Percentiles rank a stretch among this genome's conserved stretches.
These are phyloP conservation scores for Heritiera fomes DNA, from an alignment of 345 rosid genomes.

Conservation along the genomic window DNA sequence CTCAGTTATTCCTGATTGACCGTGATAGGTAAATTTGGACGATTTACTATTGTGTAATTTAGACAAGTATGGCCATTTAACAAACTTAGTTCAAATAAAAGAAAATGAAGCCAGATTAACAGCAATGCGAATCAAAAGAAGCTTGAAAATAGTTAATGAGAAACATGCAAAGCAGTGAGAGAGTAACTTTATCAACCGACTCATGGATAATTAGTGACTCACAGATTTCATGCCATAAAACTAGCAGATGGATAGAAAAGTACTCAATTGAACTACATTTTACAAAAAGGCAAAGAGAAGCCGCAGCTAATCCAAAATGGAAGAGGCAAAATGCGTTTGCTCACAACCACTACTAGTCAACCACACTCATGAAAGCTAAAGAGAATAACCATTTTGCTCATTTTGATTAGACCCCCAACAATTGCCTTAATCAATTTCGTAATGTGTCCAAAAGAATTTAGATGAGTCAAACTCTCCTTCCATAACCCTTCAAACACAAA, in stretches of 20 bases:
- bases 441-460: neutral
- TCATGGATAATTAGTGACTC: constrained; percentile 30
- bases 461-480: constrained; percentile 21
- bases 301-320: neutral
- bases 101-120: constrained; percentile 16
- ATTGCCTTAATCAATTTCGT: neutral
- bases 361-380: constrained; percentile 4
- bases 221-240: constrained; percentile 29
- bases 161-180: neutral
- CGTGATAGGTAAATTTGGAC: neutral
- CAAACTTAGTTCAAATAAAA: neutral
- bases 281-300: constrained; percentile 14
- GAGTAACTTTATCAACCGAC: constrained; percentile 21
- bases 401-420: constrained; percentile 25
- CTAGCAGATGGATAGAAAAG: constrained; percentile 14
- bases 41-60: neutral
- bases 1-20: constrained; percentile 1
- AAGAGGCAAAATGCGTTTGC: neutral
- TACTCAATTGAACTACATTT: constrained; percentile 34
- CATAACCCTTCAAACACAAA: neutral
- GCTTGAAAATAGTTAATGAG: neutral
- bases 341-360: neutral
- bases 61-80: neutral
- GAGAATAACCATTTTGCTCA: neutral
- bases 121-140: constrained; percentile 17